These are phyloP conservation scores for Beauveria australis DNA, from an alignment of 2,329 filamentous ascomycete species.

Conservation along the genomic window DNA sequence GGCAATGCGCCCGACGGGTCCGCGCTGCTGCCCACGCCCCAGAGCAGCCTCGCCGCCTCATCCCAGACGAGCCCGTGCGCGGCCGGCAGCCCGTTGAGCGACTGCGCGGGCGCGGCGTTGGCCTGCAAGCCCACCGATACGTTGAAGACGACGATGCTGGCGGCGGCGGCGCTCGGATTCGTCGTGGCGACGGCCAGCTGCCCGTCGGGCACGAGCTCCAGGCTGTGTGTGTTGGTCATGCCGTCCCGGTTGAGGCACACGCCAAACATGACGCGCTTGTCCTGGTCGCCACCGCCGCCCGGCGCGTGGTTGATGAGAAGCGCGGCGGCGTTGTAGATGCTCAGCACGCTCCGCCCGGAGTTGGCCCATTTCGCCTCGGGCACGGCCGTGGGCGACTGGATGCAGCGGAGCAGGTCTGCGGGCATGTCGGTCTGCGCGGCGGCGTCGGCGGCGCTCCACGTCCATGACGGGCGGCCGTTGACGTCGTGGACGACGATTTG, in stretches of 20 bases:
- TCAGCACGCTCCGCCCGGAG: not conserved
- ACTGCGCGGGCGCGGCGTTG: not conserved
- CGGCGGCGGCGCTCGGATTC: not conserved
- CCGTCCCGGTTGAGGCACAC: not conserved
- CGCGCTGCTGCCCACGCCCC: constrained; percentile 1
- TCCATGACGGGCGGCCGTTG: not conserved
- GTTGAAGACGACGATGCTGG: not conserved
- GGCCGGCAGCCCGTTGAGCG: not conserved
- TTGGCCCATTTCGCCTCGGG: constrained; percentile 8
- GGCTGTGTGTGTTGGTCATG: constrained; percentile 8
- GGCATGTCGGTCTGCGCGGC: not conserved
- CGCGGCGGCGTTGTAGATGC: constrained; percentile 7
- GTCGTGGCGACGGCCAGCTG: constrained; percentile 1
- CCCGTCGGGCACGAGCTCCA: constrained; percentile 5
- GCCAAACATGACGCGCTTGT: constrained; percentile 3
- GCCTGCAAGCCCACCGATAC: not conserved
- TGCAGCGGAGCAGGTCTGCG: constrained; percentile 1
- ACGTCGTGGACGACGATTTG: constrained; percentile 2
- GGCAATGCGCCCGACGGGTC: not conserved
- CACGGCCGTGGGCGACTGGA: not conserved
- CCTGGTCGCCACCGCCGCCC: not conserved
- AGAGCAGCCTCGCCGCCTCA: not conserved
- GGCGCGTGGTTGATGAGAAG: not conserved
- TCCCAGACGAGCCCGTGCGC: constrained; percentile 8
- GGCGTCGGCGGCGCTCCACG: constrained; percentile 1